These are phyloP conservation scores for Solanum lycopersicoides DNA, from an alignment of 257 asterid genomes.

Conservation along the genomic window DNA sequence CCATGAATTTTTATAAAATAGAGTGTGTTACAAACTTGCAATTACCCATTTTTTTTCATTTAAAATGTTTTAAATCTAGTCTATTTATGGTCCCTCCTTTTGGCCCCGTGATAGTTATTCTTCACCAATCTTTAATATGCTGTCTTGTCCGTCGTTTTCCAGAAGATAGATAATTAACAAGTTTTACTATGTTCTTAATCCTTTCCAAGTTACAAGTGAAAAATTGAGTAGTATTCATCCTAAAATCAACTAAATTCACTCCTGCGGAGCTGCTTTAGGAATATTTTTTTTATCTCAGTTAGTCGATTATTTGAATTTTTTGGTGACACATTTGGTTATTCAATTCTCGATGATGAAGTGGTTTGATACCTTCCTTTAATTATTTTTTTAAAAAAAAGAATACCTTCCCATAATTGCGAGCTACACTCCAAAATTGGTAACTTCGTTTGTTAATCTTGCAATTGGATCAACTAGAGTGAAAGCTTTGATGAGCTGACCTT, in stretches of 20 bases:
- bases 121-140: neutral
- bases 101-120: neutral
- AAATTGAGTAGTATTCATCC: neutral
- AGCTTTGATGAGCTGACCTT: neutral
- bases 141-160: neutral
- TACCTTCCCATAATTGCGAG: neutral
- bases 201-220: neutral
- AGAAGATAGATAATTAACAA: neutral
- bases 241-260: neutral
- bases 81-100: neutral
- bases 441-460: neutral
- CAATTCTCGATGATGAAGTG: neutral
- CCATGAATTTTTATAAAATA: neutral
- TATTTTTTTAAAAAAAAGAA: no score
- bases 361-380: no score
- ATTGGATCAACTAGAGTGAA: neutral
- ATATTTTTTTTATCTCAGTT: neutral
- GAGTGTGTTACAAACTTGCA: neutral
- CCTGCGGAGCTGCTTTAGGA: neutral
- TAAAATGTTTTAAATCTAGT: neutral
- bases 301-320: neutral
- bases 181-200: neutral
- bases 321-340: no score
- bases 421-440: neutral
- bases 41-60: neutral